Evolutionary conservation across 768 basidiomycete genomes (phyloP).

Genomic region (Mycena epipterygia): DNA sequence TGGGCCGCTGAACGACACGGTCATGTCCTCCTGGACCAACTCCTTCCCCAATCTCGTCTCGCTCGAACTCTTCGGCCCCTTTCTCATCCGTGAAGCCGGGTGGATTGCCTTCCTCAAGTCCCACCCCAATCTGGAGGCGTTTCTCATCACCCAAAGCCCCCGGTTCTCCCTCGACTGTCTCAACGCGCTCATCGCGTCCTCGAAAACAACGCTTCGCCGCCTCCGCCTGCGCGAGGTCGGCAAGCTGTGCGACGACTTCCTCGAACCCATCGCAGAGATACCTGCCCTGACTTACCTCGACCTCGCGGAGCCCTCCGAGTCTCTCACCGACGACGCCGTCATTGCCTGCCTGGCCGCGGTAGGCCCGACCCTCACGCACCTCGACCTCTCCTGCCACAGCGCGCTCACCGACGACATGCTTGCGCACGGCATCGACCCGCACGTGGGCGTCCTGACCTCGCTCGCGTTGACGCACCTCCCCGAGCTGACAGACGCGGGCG

Average conservation of each 20-base stretch:
- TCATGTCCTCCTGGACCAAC: constrained; percentile 69
- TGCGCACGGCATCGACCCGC: constrained; percentile 66
- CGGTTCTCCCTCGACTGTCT: constrained; percentile 85
- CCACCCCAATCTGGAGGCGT: constrained; percentile 73
- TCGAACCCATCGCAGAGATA: constrained; percentile 64
- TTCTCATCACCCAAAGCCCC: constrained; percentile 89
- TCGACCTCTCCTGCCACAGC: constrained; percentile 81
- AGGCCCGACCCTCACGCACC: constrained; percentile 67
- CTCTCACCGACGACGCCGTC: constrained; percentile 70
- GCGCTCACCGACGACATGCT: constrained; percentile 74
- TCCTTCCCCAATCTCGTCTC: constrained; percentile 76
- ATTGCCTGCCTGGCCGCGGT: constrained; percentile 66
- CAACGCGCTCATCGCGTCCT: constrained; percentile 68
- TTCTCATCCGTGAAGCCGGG: constrained; percentile 78
- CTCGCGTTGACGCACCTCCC: constrained; percentile 70
- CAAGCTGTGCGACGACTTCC: constrained; percentile 74
- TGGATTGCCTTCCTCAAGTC: constrained; percentile 84
- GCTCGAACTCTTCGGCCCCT: constrained; percentile 89
- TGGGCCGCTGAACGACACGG: constrained; percentile 79
- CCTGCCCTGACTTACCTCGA: constrained; percentile 74
- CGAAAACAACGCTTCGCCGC: constrained; percentile 63
- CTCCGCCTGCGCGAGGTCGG: constrained; percentile 88
- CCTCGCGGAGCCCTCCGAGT: constrained; percentile 70
- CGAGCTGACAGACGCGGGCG: constrained; percentile 77
- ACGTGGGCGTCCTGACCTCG: constrained; percentile 61